phyloP scores from a whole-genome alignment of 352 stramenopile species.

The Elongisporangium undulatum region DNA sequence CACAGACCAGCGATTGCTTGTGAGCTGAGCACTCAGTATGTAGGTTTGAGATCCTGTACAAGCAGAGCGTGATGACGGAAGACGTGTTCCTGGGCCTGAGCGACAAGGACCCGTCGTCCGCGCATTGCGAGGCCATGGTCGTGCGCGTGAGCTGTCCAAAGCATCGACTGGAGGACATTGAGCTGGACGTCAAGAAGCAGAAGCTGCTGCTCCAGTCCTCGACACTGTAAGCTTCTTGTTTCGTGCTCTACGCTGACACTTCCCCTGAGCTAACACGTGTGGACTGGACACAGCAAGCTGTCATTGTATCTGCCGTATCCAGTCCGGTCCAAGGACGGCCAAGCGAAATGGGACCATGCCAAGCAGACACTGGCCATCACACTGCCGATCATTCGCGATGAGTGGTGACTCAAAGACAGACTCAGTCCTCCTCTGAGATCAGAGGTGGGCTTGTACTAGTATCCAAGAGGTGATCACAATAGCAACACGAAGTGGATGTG shows the following conservation, averaged over 20 bases:
- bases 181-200: constrained; percentile 76
- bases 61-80: constrained; percentile 85
- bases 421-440: too few species aligned
- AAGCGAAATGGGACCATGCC: constrained; percentile 65
- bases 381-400: constrained; percentile 68
- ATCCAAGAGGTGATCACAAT: too few species aligned
- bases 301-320: constrained; percentile 69
- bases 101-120: constrained; percentile 80
- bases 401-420: constrained; percentile 46
- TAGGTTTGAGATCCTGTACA: constrained; percentile 84
- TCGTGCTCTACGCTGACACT: not conserved
- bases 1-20: not conserved
- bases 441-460: too few species aligned
- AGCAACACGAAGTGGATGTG: too few species aligned
- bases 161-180: constrained; percentile 66
- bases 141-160: constrained; percentile 64
- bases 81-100: constrained; percentile 79
- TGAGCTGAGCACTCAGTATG: not conserved
- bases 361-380: constrained; percentile 50
- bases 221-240: constrained; percentile 31
- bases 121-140: constrained; percentile 78
- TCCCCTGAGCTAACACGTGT: constrained; percentile 4
- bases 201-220: constrained; percentile 68
- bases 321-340: constrained; percentile 60
- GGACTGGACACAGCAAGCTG: constrained; percentile 40